A percentile compares a stretch with the other conserved stretches of the same genome.
phyloP scores from a whole-genome alignment of 2,329 filamentous ascomycete species.

The Cercospora zeina region DNA sequence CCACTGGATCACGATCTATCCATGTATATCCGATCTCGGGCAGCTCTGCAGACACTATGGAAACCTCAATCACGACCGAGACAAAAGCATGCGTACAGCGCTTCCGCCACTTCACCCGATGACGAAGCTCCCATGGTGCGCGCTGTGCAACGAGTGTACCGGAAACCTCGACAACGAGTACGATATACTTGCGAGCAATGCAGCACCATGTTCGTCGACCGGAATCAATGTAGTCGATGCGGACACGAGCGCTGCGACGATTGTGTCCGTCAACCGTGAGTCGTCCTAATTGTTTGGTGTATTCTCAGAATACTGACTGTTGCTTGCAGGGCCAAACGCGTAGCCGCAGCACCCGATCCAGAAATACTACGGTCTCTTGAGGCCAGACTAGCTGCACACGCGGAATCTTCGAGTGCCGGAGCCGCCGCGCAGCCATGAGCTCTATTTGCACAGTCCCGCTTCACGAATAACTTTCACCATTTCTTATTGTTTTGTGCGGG shows the following conservation, averaged over 20 bases:
- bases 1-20: slow-evolving; percentile 18
- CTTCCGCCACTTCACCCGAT: background rate
- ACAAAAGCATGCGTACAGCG: background rate
- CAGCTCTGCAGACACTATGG: slow-evolving; percentile 52
- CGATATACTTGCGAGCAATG: slow-evolving; percentile 63
- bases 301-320: slow-evolving; percentile 7
- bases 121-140: slow-evolving; percentile 38
- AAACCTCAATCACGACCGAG: slow-evolving; percentile 60
- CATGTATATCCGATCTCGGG: slow-evolving; percentile 31
- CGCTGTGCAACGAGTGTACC: slow-evolving; percentile 44
- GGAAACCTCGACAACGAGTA: slow-evolving; percentile 48
- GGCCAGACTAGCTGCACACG: slow-evolving; percentile 28
- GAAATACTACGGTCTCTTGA: slow-evolving; percentile 28
- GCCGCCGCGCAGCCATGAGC: slow-evolving; percentile 10
- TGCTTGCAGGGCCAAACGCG: slow-evolving; percentile 25
- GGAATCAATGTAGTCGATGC: slow-evolving; percentile 55
- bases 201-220: slow-evolving; percentile 58
- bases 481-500: background rate
- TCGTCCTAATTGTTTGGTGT: slow-evolving; percentile 17
- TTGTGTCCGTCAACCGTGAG: slow-evolving; percentile 58
- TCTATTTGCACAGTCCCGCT: background rate
- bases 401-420: slow-evolving; percentile 14
- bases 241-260: slow-evolving; percentile 34
- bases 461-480: background rate
- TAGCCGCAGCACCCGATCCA: slow-evolving; percentile 23